These are phyloP conservation scores for Boletus barrowsii DNA, from an alignment of 768 basidiomycete species.

Conservation along the genomic window DNA sequence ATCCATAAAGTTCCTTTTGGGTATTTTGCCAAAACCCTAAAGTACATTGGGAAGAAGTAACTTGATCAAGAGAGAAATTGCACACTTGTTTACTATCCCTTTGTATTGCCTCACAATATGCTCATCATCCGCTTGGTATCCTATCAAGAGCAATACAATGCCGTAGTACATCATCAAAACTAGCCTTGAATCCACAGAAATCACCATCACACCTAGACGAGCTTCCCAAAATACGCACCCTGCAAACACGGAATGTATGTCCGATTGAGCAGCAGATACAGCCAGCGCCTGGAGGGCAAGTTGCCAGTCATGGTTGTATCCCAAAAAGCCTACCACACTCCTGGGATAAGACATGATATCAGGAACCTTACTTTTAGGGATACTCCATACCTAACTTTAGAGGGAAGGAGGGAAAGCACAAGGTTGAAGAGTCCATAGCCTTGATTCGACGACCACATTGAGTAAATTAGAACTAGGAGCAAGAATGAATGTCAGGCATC, in stretches of 20 bases:
- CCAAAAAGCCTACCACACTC: constrained; percentile 69
- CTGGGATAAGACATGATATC: constrained; percentile 34
- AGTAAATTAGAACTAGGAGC: not conserved
- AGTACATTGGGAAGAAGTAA: not conserved
- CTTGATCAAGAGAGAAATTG: not conserved
- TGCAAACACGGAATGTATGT: constrained; percentile 75
- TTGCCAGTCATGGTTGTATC: constrained; percentile 69
- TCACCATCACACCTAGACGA: not conserved
- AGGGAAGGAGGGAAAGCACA: constrained; percentile 73
- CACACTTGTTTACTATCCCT: constrained; percentile 61
- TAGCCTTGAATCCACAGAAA: constrained; percentile 40
- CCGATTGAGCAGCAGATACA: constrained; percentile 60
- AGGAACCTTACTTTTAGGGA: not conserved
- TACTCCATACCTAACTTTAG: constrained; percentile 56
- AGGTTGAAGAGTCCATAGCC: constrained; percentile 75
- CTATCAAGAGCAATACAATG: constrained; percentile 63
- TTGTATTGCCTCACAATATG: constrained; percentile 61
- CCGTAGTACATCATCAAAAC: constrained; percentile 80
- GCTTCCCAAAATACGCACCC: constrained; percentile 45
- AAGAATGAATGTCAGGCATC: not conserved
- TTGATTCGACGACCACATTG: not conserved
- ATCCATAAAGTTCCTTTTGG: constrained; percentile 73
- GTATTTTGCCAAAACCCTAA: constrained; percentile 53
- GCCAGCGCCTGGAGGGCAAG: constrained; percentile 67
- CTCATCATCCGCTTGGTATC: constrained; percentile 73